These are phyloP conservation scores for Juncus inflexus DNA, from an alignment of 176 grass and related monocot genomes.

Conservation along the genomic window DNA sequence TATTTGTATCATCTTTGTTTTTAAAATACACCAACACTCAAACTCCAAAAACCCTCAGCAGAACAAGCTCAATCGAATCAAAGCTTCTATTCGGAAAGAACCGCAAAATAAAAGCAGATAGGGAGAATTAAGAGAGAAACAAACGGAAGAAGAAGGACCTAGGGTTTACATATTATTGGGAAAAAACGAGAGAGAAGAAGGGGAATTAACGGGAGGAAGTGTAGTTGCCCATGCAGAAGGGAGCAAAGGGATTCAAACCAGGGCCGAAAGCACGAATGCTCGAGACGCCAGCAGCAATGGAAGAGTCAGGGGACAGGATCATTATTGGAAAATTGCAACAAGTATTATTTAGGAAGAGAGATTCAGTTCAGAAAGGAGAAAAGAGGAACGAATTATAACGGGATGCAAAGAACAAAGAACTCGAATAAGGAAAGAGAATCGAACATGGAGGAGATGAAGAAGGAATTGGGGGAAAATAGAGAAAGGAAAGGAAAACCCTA, in stretches of 20 bases:
- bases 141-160: neutral
- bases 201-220: conserved; percentile 49
- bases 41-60: neutral
- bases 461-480: conserved; percentile 22
- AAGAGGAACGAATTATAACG: neutral
- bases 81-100: neutral
- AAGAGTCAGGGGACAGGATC: conserved; percentile 38
- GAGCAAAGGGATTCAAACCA: conserved; percentile 91
- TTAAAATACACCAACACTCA: neutral
- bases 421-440: neutral
- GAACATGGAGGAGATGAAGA: conserved; percentile 11
- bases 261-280: conserved; percentile 77
- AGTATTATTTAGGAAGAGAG: neutral
- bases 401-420: neutral
- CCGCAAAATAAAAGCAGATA: neutral
- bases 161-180: conserved; percentile 37
- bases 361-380: neutral
- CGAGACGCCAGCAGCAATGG: conserved; percentile 29
- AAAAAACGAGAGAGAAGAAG: neutral
- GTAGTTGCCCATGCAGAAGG: conserved; percentile 88
- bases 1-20: conserved; percentile 40
- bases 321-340: conserved; percentile 31
- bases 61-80: neutral
- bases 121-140: neutral
- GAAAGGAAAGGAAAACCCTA: conserved; percentile 32